These are phyloP conservation scores for Prunus mira DNA, from an alignment of 306 rosid genomes.

Conservation along the genomic window DNA sequence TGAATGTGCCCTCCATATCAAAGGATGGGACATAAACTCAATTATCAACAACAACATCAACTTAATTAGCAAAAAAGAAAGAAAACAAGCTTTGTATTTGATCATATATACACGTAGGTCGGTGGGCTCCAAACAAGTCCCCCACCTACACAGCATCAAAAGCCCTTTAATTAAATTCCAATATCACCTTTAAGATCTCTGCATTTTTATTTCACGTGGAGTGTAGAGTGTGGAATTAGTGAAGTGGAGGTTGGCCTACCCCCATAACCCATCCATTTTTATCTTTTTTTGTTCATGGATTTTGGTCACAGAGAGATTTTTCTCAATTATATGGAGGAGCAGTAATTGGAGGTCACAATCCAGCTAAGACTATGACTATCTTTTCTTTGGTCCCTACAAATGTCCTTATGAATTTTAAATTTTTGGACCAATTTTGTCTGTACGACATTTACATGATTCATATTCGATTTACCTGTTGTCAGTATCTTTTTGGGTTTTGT, in stretches of 20 bases:
- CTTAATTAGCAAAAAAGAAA: slow-evolving; percentile 1
- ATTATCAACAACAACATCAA: not conserved
- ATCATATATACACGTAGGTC: not conserved
- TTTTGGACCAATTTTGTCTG: not conserved
- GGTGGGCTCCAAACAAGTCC: slow-evolving; percentile 24
- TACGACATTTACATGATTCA: not conserved
- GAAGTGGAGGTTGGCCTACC: slow-evolving; percentile 2
- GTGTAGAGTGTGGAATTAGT: not conserved
- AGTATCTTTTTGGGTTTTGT: too few relatives aligned
- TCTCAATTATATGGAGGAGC: not conserved
- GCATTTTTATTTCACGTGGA: slow-evolving; percentile 8
- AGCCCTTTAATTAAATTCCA: slow-evolving; percentile 2
- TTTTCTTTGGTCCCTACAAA: not conserved
- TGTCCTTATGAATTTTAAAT: too few relatives aligned
- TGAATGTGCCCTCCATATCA: not conserved
- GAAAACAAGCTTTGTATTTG: not conserved
- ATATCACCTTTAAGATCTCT: not conserved
- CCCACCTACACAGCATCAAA: slow-evolving; percentile 22
- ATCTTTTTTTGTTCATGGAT: not conserved
- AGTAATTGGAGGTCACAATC: slow-evolving; percentile 7
- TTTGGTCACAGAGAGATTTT: not conserved
- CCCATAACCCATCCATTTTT: not conserved
- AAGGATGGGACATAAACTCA: not conserved
- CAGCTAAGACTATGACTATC: not conserved
- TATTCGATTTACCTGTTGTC: not conserved